A percentile compares a stretch with the other conserved stretches of the same genome.
Conservation (phyloP, 2,329 filamentous ascomycete genomes). For the Coniochaeta sp. region DNA sequence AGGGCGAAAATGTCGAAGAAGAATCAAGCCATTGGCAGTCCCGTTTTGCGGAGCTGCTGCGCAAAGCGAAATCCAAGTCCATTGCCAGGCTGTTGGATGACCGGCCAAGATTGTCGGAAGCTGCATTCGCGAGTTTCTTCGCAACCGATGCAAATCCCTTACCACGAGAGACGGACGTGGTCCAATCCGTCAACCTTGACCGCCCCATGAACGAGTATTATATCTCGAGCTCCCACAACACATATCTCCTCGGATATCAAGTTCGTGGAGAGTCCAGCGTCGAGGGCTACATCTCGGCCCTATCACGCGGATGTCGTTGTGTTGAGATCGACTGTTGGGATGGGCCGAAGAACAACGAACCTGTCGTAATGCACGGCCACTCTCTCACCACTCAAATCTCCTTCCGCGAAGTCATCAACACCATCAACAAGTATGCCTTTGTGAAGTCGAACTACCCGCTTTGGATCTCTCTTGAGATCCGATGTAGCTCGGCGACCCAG, state of each 20-base stretch:
- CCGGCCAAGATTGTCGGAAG: conserved; percentile 61
- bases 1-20: conserved; percentile 67
- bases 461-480: conserved; percentile 92
- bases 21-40: conserved; percentile 61
- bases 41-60: conserved; percentile 63
- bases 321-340: conserved; percentile 99
- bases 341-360: conserved; percentile 69
- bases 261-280: conserved; percentile 85
- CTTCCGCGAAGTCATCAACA: conserved; percentile 86
- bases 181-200: conserved; percentile 42
- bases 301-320: conserved; percentile 85
- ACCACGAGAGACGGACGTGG: conserved; percentile 32
- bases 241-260: conserved; percentile 87
- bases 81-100: conserved; percentile 22
- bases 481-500: conserved; percentile 81
- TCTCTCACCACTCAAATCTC: conserved; percentile 84
- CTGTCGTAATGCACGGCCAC: conserved; percentile 83
- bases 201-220: conserved; percentile 93
- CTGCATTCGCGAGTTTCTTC: conserved; percentile 71
- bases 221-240: conserved; percentile 98
- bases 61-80: conserved; percentile 43
- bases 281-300: conserved; percentile 86
- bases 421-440: conserved; percentile 94
- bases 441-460: conserved; percentile 79
- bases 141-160: conserved; percentile 68